Evolutionary conservation across 495 filamentous ascomycete species (phyloP).

Genomic region (Penicillium roqueforti): DNA sequence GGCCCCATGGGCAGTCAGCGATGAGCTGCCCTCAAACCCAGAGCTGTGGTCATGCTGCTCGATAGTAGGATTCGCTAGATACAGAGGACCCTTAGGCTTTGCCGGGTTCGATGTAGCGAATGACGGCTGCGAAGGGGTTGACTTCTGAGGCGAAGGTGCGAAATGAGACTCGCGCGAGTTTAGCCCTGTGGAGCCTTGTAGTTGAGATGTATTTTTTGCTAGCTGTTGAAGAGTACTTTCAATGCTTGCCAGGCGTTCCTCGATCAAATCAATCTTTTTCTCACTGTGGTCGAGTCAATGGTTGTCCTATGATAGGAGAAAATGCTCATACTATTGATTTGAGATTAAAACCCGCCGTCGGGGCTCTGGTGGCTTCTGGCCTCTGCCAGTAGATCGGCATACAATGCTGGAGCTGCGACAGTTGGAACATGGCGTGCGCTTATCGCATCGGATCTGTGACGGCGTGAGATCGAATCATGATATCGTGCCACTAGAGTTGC

Average conservation of each 20-base stretch:
- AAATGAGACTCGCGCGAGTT: slow-evolving; percentile 20
- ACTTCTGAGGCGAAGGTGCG: slow-evolving; percentile 9
- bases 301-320: background rate
- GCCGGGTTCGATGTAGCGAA: slow-evolving; percentile 9
- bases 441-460: slow-evolving; percentile 44
- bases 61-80: slow-evolving; percentile 26
- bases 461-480: background rate
- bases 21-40: slow-evolving; percentile 58
- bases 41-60: slow-evolving; percentile 41
- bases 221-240: slow-evolving; percentile 47
- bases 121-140: slow-evolving; percentile 4
- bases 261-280: slow-evolving; percentile 64
- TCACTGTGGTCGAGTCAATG: slow-evolving; percentile 42
- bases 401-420: slow-evolving; percentile 41
- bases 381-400: slow-evolving; percentile 56
- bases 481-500: background rate
- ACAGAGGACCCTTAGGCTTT: slow-evolving; percentile 15
- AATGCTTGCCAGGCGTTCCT: slow-evolving; percentile 57
- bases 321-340: slow-evolving; percentile 56
- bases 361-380: slow-evolving; percentile 54
- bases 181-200: background rate
- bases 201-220: slow-evolving; percentile 12
- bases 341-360: slow-evolving; percentile 63
- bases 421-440: slow-evolving; percentile 44
- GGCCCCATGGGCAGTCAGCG: slow-evolving; percentile 57